phyloP scores from a whole-genome alignment of 768 basidiomycete species.

The Lentinus brumalis region DNA sequence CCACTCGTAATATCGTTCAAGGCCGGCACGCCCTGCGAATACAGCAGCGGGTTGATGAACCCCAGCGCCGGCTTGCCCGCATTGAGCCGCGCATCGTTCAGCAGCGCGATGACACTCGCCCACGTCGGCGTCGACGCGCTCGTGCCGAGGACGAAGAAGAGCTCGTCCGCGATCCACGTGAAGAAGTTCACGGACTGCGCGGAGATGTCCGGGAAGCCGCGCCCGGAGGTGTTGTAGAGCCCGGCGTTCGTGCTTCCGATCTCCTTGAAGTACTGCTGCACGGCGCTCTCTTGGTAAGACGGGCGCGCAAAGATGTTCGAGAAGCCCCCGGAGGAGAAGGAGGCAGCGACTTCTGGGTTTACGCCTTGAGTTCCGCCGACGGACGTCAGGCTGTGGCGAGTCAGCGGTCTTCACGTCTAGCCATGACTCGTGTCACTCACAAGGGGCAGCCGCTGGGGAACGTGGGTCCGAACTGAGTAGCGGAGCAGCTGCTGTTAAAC shows the following conservation, averaged over 20 bases:
- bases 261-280: constrained; percentile 14
- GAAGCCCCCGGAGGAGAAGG: constrained; percentile 37
- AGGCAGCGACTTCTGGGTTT: constrained; percentile 29
- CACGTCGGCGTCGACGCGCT: constrained; percentile 35
- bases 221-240: constrained; percentile 35
- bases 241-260: constrained; percentile 21
- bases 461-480: constrained; percentile 33
- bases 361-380: constrained; percentile 35
- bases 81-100: constrained; percentile 33
- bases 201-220: constrained; percentile 49
- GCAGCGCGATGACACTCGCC: constrained; percentile 33
- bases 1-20: too few species aligned
- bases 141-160: constrained; percentile 30
- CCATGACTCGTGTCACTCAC: constrained; percentile 16
- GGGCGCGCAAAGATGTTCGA: constrained; percentile 34
- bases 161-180: constrained; percentile 22
- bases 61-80: constrained; percentile 32
- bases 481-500: constrained; percentile 5
- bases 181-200: constrained; percentile 36
- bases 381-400: constrained; percentile 30
- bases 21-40: too few species aligned
- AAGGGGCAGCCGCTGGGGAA: constrained; percentile 38
- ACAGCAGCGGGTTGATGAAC: constrained; percentile 34
- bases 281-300: constrained; percentile 41
- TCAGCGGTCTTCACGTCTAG: not conserved